These are phyloP conservation scores for Sambucus nigra DNA, from an alignment of 129 eudicot species.

Conservation along the genomic window DNA sequence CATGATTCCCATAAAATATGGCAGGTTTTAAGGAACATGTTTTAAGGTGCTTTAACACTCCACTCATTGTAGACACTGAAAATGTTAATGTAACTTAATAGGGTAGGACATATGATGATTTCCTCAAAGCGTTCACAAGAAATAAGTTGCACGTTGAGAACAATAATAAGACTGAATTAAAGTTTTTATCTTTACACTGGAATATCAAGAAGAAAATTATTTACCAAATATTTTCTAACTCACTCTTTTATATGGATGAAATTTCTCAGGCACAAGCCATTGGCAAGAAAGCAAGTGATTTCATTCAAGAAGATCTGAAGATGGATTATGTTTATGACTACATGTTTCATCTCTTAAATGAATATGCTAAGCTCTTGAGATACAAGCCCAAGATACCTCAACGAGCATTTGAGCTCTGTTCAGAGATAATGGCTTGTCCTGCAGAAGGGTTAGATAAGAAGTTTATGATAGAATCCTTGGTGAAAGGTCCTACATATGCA, in stretches of 20 bases:
- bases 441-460: slow-evolving; percentile 27
- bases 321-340: slow-evolving; percentile 50
- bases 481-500: slow-evolving; percentile 21
- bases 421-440: slow-evolving; percentile 36
- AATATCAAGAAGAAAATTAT: too few species aligned
- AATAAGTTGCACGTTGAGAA: too few species aligned
- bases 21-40: too few species aligned
- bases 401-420: slow-evolving; percentile 35
- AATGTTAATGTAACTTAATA: too few species aligned
- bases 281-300: slow-evolving; percentile 34
- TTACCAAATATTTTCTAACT: too few species aligned
- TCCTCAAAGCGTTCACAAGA: too few species aligned
- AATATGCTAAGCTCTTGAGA: slow-evolving; percentile 37
- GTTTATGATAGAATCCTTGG: slow-evolving; percentile 36
- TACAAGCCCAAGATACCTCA: slow-evolving; percentile 29
- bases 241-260: neutral
- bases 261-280: slow-evolving; percentile 34
- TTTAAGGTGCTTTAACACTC: too few species aligned
- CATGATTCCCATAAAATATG: too few species aligned
- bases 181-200: too few species aligned
- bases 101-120: too few species aligned
- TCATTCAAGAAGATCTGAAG: slow-evolving; percentile 32
- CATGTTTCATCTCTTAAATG: slow-evolving; percentile 44
- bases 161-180: too few species aligned
- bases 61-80: too few species aligned